A percentile compares a stretch with the other conserved stretches of the same genome.
These are phyloP conservation scores for Fusarium pseudoanthophilum DNA, from an alignment of 2,329 filamentous ascomycete genomes.

Conservation along the genomic window DNA sequence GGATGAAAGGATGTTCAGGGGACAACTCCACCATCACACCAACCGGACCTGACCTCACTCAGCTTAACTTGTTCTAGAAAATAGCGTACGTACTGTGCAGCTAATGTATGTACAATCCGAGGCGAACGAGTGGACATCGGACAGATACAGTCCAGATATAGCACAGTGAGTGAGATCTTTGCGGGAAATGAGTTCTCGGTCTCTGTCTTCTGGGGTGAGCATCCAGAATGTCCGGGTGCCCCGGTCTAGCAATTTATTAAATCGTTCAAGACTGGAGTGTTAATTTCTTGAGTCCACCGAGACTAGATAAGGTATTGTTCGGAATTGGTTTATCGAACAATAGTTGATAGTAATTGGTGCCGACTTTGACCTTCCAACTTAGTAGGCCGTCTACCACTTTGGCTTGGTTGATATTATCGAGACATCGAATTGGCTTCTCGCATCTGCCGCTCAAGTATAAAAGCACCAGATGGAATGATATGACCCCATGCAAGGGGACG, in stretches of 20 bases:
- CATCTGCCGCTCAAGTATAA: constrained; percentile 12
- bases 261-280: constrained; percentile 34
- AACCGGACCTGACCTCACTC: not conserved
- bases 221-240: constrained; percentile 34
- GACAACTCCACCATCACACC: constrained; percentile 31
- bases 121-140: constrained; percentile 16
- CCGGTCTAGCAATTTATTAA: constrained; percentile 42
- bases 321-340: not conserved
- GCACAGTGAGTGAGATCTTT: constrained; percentile 30
- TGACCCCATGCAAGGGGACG: constrained; percentile 23
- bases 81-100: constrained; percentile 30
- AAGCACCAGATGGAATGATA: constrained; percentile 14
- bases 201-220: constrained; percentile 30
- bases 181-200: constrained; percentile 41
- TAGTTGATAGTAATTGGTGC: not conserved
- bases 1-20: constrained; percentile 16
- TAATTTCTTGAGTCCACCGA: constrained; percentile 43
- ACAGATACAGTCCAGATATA: constrained; percentile 3
- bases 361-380: not conserved
- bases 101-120: constrained; percentile 6
- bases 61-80: constrained; percentile 31
- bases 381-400: not conserved
- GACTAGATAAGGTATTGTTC: constrained; percentile 25
- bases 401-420: not conserved
- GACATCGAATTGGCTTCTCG: constrained; percentile 21